phyloP scores from a whole-genome alignment of 164 flowering plant species.

The Paratinospora sagittata region DNA sequence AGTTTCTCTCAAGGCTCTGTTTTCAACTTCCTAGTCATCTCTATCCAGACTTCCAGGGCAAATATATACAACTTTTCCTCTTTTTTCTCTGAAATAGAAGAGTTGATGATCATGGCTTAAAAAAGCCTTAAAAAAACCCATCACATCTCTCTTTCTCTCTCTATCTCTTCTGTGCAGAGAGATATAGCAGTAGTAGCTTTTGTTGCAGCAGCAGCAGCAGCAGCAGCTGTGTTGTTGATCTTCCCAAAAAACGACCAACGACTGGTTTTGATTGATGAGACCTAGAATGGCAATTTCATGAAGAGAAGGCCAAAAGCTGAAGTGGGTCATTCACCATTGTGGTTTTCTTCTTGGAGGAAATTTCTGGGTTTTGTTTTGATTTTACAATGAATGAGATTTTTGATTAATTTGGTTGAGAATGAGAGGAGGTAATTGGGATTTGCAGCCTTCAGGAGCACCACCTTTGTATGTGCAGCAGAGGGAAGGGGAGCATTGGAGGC shows the following conservation, averaged over 20 bases:
- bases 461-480: slow-evolving; percentile 32
- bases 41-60: neutral
- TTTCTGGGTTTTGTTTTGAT: neutral
- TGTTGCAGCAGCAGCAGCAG: neutral
- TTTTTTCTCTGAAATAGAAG: neutral
- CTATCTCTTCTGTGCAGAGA: no score
- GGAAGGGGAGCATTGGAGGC: slow-evolving; percentile 54
- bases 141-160: no score
- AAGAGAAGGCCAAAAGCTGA: neutral
- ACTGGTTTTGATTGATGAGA: neutral
- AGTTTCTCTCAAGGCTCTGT: slow-evolving; percentile 1
- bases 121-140: no score
- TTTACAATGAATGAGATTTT: no score
- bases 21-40: neutral
- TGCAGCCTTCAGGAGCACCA: slow-evolving; percentile 43
- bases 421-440: slow-evolving; percentile 23
- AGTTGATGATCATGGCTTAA: no score
- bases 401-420: neutral
- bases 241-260: neutral
- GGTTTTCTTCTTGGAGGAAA: neutral
- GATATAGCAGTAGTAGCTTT: neutral
- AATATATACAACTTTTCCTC: neutral
- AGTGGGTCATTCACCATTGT: neutral
- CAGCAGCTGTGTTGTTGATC: no score
- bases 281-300: neutral